Base-by-base conservation (phyloP, 2,329 filamentous ascomycete genomes). In the Ophiostoma triangulosporum region DNA sequence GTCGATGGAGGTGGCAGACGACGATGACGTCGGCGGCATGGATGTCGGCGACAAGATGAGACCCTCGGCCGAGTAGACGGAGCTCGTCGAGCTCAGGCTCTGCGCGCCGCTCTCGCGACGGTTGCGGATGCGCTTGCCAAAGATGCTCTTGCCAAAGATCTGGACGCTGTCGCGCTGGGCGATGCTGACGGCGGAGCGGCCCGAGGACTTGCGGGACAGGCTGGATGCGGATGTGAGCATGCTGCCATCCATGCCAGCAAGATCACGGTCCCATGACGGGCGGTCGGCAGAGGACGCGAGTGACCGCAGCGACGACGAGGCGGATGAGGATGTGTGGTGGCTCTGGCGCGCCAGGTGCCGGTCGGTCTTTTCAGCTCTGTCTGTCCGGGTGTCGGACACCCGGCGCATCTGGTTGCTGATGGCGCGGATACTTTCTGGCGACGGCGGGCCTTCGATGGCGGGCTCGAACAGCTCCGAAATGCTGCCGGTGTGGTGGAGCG, bases 401-500 rank as follows among this genome's bases (percentile, higher is more conserved):
- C 29, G 11, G 24, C 74, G 79, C 71, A 80, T 74, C 65, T 81
- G 75, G 63, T 75, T 74, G 63, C 70, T 80, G 51, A 81, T 69
- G 55, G 76, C 76, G 59, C 78, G 74, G 60, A 81, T 72, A 57
- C 72, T 73, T 60, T 78, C 74, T 27, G 80, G 77, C 32, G 79
- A 83, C 0, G 79, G 78, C 38, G 79, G 78, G 17, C 76, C 76
- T 60, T 83, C 77, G 54, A 82, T 66, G 57, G 79, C 73, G 49
- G 79, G 77, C 55, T 75, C 77, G 54, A 83, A 65, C 52, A 77
- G 68, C 55, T 76, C 72, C 56, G 67, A 62, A 35, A 66, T 58
- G 59, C 59, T 60, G 52, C 43, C 43, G n/a, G 43, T 15, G 15
- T 29, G 26, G 26, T 29, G 43, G n/a, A n/a, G 43, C 3, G 52